Conservation (phyloP, 2,329 filamentous ascomycete species). For the Epichloe baconii region DNA sequence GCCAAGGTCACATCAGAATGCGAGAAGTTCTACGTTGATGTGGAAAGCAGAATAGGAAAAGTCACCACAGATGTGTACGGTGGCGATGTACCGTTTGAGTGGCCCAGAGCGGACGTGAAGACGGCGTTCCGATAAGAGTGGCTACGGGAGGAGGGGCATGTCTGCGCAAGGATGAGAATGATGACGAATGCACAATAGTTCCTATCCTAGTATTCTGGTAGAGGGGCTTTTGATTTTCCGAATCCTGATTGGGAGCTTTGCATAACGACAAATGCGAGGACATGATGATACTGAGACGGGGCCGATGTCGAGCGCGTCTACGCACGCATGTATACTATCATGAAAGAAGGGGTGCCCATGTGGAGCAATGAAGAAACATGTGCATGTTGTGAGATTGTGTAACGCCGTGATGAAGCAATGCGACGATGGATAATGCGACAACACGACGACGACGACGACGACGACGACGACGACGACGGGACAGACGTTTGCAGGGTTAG, state of each 20-base stretch:
- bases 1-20: constrained; percentile 45
- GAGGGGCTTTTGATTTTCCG: not conserved
- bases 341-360: not conserved
- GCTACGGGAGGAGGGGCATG: not conserved
- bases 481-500: not conserved
- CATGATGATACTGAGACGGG: not conserved
- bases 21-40: constrained; percentile 48
- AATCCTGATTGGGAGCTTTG: constrained; percentile 1
- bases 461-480: not conserved
- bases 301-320: constrained; percentile 1
- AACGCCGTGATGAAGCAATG: not conserved
- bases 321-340: constrained; percentile 4
- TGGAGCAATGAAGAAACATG: not conserved
- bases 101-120: constrained; percentile 51
- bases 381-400: not conserved
- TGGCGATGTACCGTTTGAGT: constrained; percentile 51
- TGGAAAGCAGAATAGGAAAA: constrained; percentile 46
- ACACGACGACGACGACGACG: not conserved
- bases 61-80: constrained; percentile 51
- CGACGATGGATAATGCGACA: no score
- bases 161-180: not conserved
- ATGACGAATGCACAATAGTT: not conserved
- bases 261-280: not conserved
- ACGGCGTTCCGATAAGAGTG: constrained; percentile 33
- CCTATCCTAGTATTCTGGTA: not conserved